Conservation (phyloP, 2,329 filamentous ascomycete species). For the Cladosporium sp. region DNA sequence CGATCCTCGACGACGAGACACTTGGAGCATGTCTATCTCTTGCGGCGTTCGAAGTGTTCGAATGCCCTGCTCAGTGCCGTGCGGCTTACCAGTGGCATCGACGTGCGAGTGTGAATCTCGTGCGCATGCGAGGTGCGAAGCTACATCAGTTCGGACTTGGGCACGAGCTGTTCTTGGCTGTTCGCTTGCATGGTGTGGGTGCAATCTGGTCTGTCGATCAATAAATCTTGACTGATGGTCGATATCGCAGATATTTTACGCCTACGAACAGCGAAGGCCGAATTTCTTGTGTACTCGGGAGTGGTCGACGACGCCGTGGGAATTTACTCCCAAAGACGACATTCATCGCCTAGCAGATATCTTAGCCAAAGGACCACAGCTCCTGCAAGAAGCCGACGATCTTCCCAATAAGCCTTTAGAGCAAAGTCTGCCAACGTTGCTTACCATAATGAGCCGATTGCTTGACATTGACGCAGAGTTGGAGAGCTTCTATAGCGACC, state of each 20-base stretch:
- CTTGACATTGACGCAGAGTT: constrained; percentile 12
- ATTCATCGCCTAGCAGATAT: constrained; percentile 2
- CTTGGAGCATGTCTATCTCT: constrained; percentile 10
- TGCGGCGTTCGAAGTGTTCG: constrained; percentile 5
- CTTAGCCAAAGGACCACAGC: not conserved
- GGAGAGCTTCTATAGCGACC: not conserved
- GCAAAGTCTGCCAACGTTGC: constrained; percentile 3
- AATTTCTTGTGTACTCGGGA: constrained; percentile 10
- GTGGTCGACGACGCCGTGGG: constrained; percentile 9
- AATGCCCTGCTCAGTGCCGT: constrained; percentile 1
- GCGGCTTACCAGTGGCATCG: constrained; percentile 15
- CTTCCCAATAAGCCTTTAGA: not conserved
- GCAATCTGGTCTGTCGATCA: not conserved
- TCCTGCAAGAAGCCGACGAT: not conserved
- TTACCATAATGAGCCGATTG: constrained; percentile 8
- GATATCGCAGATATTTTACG: constrained; percentile 13
- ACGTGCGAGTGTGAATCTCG: not conserved
- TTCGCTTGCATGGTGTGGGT: constrained; percentile 4
- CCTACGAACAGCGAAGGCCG: constrained; percentile 3
- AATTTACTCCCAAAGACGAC: constrained; percentile 11
- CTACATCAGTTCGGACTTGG: not conserved
- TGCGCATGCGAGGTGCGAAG: constrained; percentile 6
- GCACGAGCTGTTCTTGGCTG: constrained; percentile 9
- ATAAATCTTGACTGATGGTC: not conserved
- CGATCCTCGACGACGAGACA: constrained; percentile 2